Conservation (phyloP, 2,329 filamentous ascomycete genomes). For the Trichoderma breve region DNA sequence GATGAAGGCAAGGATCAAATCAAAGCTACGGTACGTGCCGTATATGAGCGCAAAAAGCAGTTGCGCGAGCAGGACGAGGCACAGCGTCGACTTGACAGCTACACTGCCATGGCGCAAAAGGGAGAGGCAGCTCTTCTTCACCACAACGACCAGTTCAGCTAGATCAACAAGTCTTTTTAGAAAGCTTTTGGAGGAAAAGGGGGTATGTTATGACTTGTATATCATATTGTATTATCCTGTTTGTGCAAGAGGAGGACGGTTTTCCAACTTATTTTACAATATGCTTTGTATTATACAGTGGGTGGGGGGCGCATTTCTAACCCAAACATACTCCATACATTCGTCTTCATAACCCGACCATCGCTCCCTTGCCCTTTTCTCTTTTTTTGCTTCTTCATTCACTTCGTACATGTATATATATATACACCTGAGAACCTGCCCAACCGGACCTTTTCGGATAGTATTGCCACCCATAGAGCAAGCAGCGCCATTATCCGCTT, state of each 20-base stretch:
- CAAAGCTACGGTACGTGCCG: conserved; percentile 73
- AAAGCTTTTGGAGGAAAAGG: background rate
- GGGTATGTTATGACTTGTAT: conserved; percentile 2
- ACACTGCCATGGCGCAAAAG: conserved; percentile 47
- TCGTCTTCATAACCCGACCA: conserved; percentile 4
- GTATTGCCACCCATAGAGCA: conserved; percentile 3
- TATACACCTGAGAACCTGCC: conserved; percentile 12
- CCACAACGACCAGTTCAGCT: conserved; percentile 65
- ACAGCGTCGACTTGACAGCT: conserved; percentile 39
- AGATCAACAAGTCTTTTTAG: background rate
- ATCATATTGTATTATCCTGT: background rate
- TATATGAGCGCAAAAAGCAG: conserved; percentile 88
- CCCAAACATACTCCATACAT: conserved; percentile 13
- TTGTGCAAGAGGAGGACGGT: background rate
- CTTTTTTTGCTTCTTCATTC: conserved; percentile 18
- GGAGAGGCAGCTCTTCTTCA: conserved; percentile 57
- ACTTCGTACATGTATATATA: conserved; percentile 18
- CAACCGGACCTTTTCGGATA: background rate
- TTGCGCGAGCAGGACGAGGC: conserved; percentile 55
- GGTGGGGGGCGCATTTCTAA: conserved; percentile 15
- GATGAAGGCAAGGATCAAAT: conserved; percentile 77
- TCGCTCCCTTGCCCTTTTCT: background rate
- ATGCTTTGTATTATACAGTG: conserved; percentile 39
- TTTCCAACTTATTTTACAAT: conserved; percentile 37
- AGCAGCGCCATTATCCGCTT: conserved; percentile 24